Evolutionary conservation across 768 basidiomycete species (phyloP).

Genomic region (Boletus insuetus): DNA sequence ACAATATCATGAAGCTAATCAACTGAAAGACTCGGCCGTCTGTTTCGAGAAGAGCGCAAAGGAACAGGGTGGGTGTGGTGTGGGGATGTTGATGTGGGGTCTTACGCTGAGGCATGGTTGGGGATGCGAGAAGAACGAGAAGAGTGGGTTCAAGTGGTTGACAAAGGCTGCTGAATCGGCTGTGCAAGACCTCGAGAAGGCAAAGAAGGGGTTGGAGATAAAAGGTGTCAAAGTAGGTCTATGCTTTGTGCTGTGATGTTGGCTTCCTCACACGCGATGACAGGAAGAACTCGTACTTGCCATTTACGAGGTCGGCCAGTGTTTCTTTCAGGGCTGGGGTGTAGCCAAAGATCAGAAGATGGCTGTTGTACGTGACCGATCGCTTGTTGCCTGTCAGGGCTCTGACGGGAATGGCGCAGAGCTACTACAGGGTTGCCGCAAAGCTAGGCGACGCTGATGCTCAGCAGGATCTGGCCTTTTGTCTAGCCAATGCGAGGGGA

Average conservation of each 20-base stretch:
- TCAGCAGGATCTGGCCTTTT: slow-evolving; percentile 82
- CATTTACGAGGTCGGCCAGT: slow-evolving; percentile 90
- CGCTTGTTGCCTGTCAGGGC: neutral
- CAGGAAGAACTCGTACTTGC: slow-evolving; percentile 83
- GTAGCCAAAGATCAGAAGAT: slow-evolving; percentile 85
- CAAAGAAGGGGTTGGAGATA: slow-evolving; percentile 51
- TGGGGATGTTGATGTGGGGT: slow-evolving; percentile 94
- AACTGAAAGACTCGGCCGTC: slow-evolving; percentile 61
- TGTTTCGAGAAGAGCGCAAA: slow-evolving; percentile 79
- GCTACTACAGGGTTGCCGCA: slow-evolving; percentile 83
- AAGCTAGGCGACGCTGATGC: slow-evolving; percentile 84
- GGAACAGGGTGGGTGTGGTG: slow-evolving; percentile 73
- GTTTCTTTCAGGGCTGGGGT: slow-evolving; percentile 93
- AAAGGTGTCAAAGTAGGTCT: slow-evolving; percentile 51
- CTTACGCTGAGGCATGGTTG: slow-evolving; percentile 83
- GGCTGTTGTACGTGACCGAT: slow-evolving; percentile 61
- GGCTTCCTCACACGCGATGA: neutral
- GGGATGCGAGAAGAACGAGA: slow-evolving; percentile 81
- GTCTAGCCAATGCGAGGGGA: slow-evolving; percentile 82
- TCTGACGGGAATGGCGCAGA: slow-evolving; percentile 38
- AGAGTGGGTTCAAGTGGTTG: slow-evolving; percentile 78
- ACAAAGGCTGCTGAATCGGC: slow-evolving; percentile 79
- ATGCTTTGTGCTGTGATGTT: neutral
- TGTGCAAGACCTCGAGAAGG: slow-evolving; percentile 69
- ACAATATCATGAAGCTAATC: slow-evolving; percentile 71